phyloP scores from a whole-genome alignment of 1,139 yeast genomes.

The Sugiyamaella sp. region DNA sequence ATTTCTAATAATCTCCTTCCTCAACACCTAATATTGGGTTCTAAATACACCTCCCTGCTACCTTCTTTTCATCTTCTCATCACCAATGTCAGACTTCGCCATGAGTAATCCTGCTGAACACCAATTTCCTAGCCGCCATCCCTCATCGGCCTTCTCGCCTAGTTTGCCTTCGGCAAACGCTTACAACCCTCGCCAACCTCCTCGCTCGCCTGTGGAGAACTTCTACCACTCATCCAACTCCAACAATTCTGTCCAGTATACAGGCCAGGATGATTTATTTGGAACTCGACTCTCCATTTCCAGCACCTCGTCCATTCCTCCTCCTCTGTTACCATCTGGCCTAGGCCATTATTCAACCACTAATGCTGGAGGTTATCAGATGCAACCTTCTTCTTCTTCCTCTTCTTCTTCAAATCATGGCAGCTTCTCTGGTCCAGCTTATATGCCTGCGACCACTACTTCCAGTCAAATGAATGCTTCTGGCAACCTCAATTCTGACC shows the following conservation, averaged over 20 bases:
- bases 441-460: conserved; percentile 1
- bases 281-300: conserved; percentile 10
- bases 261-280: conserved; percentile 16
- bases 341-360: conserved; percentile 13
- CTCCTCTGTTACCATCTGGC: conserved; percentile 12
- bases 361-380: conserved; percentile 6
- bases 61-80: not conserved
- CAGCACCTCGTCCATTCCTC: not conserved
- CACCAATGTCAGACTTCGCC: conserved; percentile 21
- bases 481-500: conserved; percentile 3
- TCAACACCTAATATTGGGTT: no score
- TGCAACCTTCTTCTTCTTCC: conserved; percentile 4
- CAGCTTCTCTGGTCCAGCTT: conserved; percentile 9
- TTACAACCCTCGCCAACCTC: conserved; percentile 23
- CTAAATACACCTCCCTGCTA: no score
- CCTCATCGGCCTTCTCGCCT: conserved; percentile 10
- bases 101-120: conserved; percentile 25
- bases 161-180: conserved; percentile 10
- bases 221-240: conserved; percentile 18
- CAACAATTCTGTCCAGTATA: conserved; percentile 9
- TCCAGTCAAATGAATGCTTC: not conserved
- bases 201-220: conserved; percentile 23
- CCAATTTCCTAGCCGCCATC: conserved; percentile 14
- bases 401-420: conserved; percentile 4
- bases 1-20: no score